Evolutionary conservation across 2,329 filamentous ascomycete genomes (phyloP), one percentile per base, ranked within the genome.

Genomic region (Podosphaera leucotricha): DNA sequence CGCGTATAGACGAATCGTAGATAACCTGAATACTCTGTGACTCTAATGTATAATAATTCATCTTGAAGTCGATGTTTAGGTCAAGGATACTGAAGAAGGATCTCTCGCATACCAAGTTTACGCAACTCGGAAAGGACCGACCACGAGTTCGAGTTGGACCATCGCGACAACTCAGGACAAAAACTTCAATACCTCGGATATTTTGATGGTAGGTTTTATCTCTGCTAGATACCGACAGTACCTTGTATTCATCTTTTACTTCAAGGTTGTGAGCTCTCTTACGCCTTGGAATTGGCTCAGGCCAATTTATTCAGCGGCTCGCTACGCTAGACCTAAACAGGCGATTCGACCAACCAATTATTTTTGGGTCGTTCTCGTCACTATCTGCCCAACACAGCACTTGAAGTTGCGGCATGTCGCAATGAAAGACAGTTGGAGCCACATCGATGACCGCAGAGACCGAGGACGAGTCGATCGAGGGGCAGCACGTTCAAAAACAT

Each of bases 371-470:
- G 33, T 26, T 43, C 35, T 43, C 42, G n/a, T 33, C 22, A 37
- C n/a, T 15, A 38, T 2, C 36, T 35, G 21, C 28, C 45, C 44
- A 42, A 38, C 46, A 47, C 49, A 49, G 47, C 51, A 50, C 49
- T 47, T 43, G 45, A 49, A 47, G 46, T 49, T 48, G 48, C 59
- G 58, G 56, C 52, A 62, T 61, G 60, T 59, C 57, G 60, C 57
- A 54, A 62, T 62, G 60, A 61, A 58, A 60, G 57, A 60, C 57
- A 61, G 57, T 53, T 60, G 59, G 58, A 60, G 57, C 58, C 54
- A 57, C 57, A 58, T 56, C 53, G 55, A 61, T 51, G 60, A 61
- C 48, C 59, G 59, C 54, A 60, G 60, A 62, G 59, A 62, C 48
- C 57, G 60, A 59, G 59, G 59, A 50, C 58, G 59, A 60, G 55